Evolutionary conservation across 2,329 filamentous ascomycete species (phyloP).

Genomic region (Chrysosporium keratinophilum): DNA sequence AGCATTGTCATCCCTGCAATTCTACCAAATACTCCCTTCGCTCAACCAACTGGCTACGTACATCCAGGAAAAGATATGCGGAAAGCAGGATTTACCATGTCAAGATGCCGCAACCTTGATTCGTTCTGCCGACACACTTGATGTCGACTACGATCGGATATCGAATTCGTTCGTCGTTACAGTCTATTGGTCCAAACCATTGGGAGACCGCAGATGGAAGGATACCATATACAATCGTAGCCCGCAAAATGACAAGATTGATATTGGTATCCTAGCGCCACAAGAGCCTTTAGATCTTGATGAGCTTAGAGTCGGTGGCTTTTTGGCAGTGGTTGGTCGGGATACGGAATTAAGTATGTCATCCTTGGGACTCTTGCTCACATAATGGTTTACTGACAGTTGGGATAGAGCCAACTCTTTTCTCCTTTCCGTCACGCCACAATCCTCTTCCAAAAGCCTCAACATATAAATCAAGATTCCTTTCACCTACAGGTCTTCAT

Average conservation of each 20-base stretch:
- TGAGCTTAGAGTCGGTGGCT: constrained; percentile 67
- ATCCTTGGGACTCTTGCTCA: constrained; percentile 65
- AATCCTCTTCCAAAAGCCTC: constrained; percentile 43
- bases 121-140: constrained; percentile 52
- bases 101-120: constrained; percentile 39
- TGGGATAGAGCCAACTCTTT: constrained; percentile 58
- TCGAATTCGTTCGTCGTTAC: constrained; percentile 56
- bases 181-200: constrained; percentile 47
- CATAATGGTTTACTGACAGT: constrained; percentile 54
- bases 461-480: constrained; percentile 54
- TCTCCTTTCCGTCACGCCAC: constrained; percentile 75
- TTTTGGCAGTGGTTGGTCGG: constrained; percentile 67
- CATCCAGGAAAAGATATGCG: constrained; percentile 45
- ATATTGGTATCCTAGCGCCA: constrained; percentile 67
- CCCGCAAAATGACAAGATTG: constrained; percentile 45
- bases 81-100: constrained; percentile 41
- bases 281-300: constrained; percentile 52
- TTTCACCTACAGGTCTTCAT: constrained; percentile 69
- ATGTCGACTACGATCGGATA: constrained; percentile 65
- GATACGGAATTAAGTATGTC: constrained; percentile 53
- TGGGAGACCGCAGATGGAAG: constrained; percentile 35
- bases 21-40: constrained; percentile 54
- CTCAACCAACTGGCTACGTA: constrained; percentile 48
- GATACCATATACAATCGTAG: constrained; percentile 32
- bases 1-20: constrained; percentile 56